A percentile compares a stretch with the other conserved stretches of the same genome.
phyloP scores from a whole-genome alignment of 2,329 filamentous ascomycete genomes.

The Hortaea werneckii region DNA sequence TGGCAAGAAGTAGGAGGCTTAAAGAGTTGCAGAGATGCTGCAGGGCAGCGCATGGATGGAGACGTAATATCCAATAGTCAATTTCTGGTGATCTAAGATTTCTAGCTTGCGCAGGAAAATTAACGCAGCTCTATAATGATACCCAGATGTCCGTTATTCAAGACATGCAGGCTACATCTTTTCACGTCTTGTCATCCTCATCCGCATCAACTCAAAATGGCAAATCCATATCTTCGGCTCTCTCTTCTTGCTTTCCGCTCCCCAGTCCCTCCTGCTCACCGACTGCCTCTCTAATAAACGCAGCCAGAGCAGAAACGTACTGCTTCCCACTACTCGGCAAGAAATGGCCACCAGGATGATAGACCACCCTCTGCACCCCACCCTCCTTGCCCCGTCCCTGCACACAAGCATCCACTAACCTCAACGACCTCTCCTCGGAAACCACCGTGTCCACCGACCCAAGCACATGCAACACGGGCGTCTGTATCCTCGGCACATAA shows the following conservation, averaged over 20 bases:
- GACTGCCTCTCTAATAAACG: conserved; percentile 53
- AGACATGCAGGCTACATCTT: too few species aligned
- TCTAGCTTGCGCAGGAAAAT: too few species aligned
- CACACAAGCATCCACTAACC: conserved; percentile 57
- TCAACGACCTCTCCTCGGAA: conserved; percentile 60
- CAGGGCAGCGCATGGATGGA: too few species aligned
- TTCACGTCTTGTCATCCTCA: too few species aligned
- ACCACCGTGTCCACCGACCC: conserved; percentile 83
- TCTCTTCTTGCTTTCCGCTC: conserved; percentile 40
- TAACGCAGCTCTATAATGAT: too few species aligned
- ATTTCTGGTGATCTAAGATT: too few species aligned
- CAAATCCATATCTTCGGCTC: conserved; percentile 58
- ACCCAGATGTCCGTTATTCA: too few species aligned
- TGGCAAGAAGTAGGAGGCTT: neutral
- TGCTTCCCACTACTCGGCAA: conserved; percentile 69
- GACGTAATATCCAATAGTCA: too few species aligned
- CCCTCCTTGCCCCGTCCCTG: conserved; percentile 31
- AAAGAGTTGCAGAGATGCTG: neutral
- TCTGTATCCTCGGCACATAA: conserved; percentile 65
- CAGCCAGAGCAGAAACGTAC: conserved; percentile 65
- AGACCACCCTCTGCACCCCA: conserved; percentile 40
- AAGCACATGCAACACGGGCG: conserved; percentile 71
- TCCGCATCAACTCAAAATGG: conserved; percentile 42
- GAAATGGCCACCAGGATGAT: conserved; percentile 85
- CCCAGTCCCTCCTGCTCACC: conserved; percentile 25